These are phyloP conservation scores for Leptographium wingfieldii DNA, from an alignment of 2,329 filamentous ascomycete genomes.

Conservation along the genomic window DNA sequence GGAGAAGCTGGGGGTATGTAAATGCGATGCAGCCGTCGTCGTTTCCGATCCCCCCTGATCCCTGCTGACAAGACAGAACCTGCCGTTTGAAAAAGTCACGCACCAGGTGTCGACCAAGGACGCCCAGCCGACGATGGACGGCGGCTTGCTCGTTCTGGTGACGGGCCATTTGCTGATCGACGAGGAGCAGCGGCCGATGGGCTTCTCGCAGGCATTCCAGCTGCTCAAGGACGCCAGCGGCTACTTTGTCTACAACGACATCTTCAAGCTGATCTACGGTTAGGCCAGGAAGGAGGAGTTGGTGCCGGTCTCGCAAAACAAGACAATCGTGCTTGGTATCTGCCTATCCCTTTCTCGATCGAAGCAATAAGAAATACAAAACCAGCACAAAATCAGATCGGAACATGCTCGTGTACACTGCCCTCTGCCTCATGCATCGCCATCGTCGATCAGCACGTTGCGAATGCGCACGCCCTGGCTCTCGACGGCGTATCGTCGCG, in stretches of 20 bases:
- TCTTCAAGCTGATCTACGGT: constrained; percentile 81
- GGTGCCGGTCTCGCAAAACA: not conserved
- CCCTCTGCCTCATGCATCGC: constrained; percentile 3
- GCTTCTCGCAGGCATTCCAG: constrained; percentile 83
- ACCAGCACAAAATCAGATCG: not conserved
- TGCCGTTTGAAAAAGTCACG: constrained; percentile 71
- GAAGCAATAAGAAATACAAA: not conserved
- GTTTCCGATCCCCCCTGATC: too few species aligned
- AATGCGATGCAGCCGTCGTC: too few species aligned
- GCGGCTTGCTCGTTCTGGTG: constrained; percentile 73
- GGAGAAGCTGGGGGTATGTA: constrained; percentile 63
- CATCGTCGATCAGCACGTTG: constrained; percentile 56
- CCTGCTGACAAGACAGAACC: constrained; percentile 34
- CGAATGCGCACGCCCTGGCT: constrained; percentile 68
- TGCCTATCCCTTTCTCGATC: not conserved
- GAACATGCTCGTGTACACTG: not conserved
- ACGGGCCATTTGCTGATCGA: constrained; percentile 81
- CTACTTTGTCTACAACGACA: constrained; percentile 86
- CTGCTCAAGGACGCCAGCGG: constrained; percentile 54
- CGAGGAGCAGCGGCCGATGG: constrained; percentile 75
- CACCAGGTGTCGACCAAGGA: constrained; percentile 70
- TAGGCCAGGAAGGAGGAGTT: constrained; percentile 14
- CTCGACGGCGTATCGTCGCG: constrained; percentile 66
- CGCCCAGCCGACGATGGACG: constrained; percentile 61
- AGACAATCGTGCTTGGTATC: not conserved